Percentiles rank a stretch among this genome's conserved stretches.
Conservation (phyloP, 164 flowering plant species). For the Amborella trichopoda region DNA sequence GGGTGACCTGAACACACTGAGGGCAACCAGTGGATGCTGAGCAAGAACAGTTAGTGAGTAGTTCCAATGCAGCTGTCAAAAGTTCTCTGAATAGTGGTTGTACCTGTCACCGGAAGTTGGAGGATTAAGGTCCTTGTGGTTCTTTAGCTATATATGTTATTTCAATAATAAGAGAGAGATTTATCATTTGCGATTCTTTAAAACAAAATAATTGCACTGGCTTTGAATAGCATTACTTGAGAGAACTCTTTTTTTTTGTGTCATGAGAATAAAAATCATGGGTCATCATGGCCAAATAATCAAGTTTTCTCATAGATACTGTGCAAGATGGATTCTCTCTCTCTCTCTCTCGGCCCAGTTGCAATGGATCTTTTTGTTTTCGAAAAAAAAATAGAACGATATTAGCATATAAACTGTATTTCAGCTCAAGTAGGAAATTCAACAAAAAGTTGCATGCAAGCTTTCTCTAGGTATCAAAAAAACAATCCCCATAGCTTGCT, state of each 20-base stretch:
- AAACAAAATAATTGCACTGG: slow-evolving; percentile 1
- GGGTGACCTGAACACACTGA: slow-evolving; percentile 66
- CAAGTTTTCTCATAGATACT: too few relatives aligned
- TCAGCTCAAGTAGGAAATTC: too few relatives aligned
- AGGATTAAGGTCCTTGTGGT: not conserved
- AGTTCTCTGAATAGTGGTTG: slow-evolving; percentile 62
- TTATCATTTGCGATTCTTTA: not conserved
- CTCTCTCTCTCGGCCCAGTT: too few relatives aligned
- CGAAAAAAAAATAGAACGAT: too few relatives aligned
- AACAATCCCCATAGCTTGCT: too few relatives aligned
- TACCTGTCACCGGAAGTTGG: slow-evolving; percentile 22
- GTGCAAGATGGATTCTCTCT: too few relatives aligned
- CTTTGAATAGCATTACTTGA: not conserved
- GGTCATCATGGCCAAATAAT: too few relatives aligned
- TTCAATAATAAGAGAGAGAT: not conserved
- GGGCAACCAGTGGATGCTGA: slow-evolving; percentile 64
- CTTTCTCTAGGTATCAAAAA: too few relatives aligned
- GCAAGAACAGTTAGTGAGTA: slow-evolving; percentile 63
- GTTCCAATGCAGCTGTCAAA: slow-evolving; percentile 61
- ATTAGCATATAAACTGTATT: too few relatives aligned
- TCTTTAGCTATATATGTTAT: not conserved
- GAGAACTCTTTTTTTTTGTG: not conserved
- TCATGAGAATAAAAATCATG: not conserved
- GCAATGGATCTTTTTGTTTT: too few relatives aligned
- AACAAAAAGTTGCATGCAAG: too few relatives aligned